A percentile compares a stretch with the other conserved stretches of the same genome.
Evolutionary conservation across 2,329 filamentous ascomycete genomes (phyloP).

Genomic region (Plectosphaerella cucumerina): DNA sequence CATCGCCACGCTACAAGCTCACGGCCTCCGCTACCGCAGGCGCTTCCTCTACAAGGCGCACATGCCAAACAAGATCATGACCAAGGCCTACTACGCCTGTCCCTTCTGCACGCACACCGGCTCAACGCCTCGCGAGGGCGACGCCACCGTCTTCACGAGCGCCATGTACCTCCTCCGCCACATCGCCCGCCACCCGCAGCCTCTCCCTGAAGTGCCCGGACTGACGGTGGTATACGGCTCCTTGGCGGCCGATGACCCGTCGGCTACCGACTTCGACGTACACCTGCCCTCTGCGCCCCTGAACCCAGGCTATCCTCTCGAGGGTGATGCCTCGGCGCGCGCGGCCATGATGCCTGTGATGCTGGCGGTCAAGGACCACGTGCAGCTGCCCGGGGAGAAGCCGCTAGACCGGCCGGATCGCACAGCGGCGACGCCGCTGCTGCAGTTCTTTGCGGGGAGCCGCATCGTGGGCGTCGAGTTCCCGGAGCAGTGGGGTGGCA

Average conservation of each 20-base stretch:
- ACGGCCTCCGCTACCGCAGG: conserved; percentile 32
- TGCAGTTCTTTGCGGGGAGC: conserved; percentile 29
- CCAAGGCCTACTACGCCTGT: conserved; percentile 33
- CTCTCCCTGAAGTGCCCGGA: conserved; percentile 30
- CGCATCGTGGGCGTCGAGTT: conserved; percentile 26
- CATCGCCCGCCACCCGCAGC: conserved; percentile 33
- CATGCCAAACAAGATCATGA: conserved; percentile 22
- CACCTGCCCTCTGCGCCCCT: conserved; percentile 27
- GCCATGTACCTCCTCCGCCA: conserved; percentile 32
- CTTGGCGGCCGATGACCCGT: conserved; percentile 18
- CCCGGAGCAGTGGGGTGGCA: conserved; percentile 27
- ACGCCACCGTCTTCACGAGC: conserved; percentile 35
- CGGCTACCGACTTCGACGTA: conserved; percentile 28
- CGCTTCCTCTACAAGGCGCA: conserved; percentile 40
- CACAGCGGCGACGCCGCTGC: conserved; percentile 23
- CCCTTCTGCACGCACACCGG: conserved; percentile 32
- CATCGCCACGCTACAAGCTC: conserved; percentile 24
- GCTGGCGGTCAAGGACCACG: conserved; percentile 25
- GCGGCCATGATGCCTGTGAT: conserved; percentile 21
- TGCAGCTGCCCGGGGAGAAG: conserved; percentile 27
- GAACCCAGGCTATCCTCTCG: conserved; percentile 12
- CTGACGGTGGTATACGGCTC: conserved; percentile 28
- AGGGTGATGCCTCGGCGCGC: background rate
- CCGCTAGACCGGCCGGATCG: conserved; percentile 25
- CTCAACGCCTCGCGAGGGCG: conserved; percentile 28